Percentiles rank a stretch among this genome's conserved stretches.
Conservation (phyloP, 169 alveolate species). For the Plasmodium gaboni region DNA sequence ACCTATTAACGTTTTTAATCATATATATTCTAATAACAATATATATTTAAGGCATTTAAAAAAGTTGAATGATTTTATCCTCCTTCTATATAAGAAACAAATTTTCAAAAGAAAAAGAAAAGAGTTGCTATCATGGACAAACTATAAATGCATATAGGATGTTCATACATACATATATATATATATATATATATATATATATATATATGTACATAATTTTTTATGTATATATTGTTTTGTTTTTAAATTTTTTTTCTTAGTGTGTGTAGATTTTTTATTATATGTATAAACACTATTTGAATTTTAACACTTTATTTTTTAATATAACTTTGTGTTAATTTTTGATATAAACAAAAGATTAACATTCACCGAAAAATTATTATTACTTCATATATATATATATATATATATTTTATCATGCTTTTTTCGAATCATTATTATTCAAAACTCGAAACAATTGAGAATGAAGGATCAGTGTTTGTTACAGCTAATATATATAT, state of each 20-base stretch:
- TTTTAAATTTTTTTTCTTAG: no score
- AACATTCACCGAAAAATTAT: no score
- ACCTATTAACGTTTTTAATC: slow-evolving; percentile 45
- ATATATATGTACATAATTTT: not conserved
- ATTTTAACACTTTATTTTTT: no score
- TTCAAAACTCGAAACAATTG: no score
- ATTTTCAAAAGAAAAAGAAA: slow-evolving; percentile 70
- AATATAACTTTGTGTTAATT: no score
- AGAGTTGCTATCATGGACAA: slow-evolving; percentile 70
- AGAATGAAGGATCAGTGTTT: not conserved
- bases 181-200: not conserved
- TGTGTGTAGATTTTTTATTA: no score
- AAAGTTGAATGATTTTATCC: slow-evolving; percentile 34
- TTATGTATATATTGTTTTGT: not conserved
- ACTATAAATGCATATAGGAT: slow-evolving; percentile 32
- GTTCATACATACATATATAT: not conserved
- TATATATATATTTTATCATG: no score
- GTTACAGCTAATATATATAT: not conserved
- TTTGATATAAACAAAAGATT: no score
- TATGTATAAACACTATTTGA: no score
- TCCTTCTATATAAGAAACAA: slow-evolving; percentile 40
- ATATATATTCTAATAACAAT: slow-evolving; percentile 58
- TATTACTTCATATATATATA: no score
- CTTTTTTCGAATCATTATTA: no score
- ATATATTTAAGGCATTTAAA: slow-evolving; percentile 47